Base-by-base conservation (phyloP, 257 asterid genomes). In the Dorcoceras hygrometricum region DNA sequence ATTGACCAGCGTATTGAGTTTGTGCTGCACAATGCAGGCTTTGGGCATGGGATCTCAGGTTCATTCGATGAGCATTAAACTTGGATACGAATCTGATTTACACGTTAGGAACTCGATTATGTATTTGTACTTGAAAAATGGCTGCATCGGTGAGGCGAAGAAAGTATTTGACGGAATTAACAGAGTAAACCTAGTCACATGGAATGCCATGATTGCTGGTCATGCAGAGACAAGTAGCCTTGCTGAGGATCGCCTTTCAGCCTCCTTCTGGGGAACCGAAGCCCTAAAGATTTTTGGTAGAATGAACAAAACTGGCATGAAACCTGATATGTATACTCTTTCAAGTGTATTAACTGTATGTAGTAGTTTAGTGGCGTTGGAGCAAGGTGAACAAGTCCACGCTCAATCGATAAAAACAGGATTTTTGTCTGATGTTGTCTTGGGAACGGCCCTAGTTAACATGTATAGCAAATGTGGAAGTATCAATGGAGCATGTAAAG, bases 131-230 rank as follows among this genome's bases (percentile, higher is more conserved):
- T 77, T 87, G 81, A 89, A 88, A 78, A 74, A 70, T 10, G 96
- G 98, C 73, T 60, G 65, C 54, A 70, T 92, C 19, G 74, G 10
- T 14, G 83, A 78, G 79, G 98, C 97, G 7, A 89, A 83, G 77
- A 80, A 80, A 82, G 23, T 92, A 79, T 89, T 92, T 59, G 85
- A 86, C 61, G 84, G 83, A 63, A 84, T 88, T 89, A 79, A 68
- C 58, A 63, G 55, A 11, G 27, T 78, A 29, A 77, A 79, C 77
- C 78, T 89, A 76, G 90, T 89, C 25, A 77, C 96, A 20, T 92
- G 97, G 98, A 92, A 92, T 54, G 87, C 97, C 20, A 86, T 89
- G 94, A 86, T 92, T 78, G 96, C 96, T 2, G 96, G 98, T 55
- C 83, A 84, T 66, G 91, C 89, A 36, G 91, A 93, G 26, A 78